Evolutionary conservation across 306 rosid species (phyloP), one percentile per base, ranked within the genome.

Genomic region (Vigna unguiculata): DNA sequence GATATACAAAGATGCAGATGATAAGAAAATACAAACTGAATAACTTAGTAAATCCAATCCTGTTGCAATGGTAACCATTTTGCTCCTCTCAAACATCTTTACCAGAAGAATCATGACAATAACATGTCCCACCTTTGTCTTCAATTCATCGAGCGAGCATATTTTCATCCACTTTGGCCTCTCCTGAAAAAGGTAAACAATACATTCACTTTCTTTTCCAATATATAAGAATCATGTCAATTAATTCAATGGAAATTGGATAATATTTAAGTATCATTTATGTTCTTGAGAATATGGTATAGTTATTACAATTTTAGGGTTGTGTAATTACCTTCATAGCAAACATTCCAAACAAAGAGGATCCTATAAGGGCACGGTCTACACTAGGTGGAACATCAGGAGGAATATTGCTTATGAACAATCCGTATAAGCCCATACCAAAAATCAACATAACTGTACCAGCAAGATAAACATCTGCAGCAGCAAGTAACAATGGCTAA

Each of bases 41-140:
- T 95, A 95, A 55, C 97, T 86, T 2, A 92, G 89, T 45, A 95
- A 88, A 87, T 95, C 98, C 64, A 85, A 1, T 48, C 96, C 98
- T 5, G 96, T 92, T 49, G 93, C 78, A 46, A 94, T 94, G 30
- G 81, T 55, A 53, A 94, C 98, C 98, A 94, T 90, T 85, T 90
- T 92, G 91, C 97, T 94, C 82, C 98, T 86, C 91, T 95, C 98
- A 77, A 94, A 94, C 98, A 94, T 94, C 86, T 92, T 95, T 10
- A 92, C 97, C 12, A 95, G 86, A 75, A 95, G 96, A 89, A 95
- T 95, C 98, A 95, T 92, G 17, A 95, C 98, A 70, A 92, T 92
- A 12, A 95, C 97, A 47, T 95, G 98, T 11, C 97, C 98, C 69
- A 95, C 97, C 62, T 95, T 95, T 2, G 97, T 95, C 87, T 95